Conservation (phyloP, 2,329 filamentous ascomycete genomes). For the Trichoderma koningiopsis region DNA sequence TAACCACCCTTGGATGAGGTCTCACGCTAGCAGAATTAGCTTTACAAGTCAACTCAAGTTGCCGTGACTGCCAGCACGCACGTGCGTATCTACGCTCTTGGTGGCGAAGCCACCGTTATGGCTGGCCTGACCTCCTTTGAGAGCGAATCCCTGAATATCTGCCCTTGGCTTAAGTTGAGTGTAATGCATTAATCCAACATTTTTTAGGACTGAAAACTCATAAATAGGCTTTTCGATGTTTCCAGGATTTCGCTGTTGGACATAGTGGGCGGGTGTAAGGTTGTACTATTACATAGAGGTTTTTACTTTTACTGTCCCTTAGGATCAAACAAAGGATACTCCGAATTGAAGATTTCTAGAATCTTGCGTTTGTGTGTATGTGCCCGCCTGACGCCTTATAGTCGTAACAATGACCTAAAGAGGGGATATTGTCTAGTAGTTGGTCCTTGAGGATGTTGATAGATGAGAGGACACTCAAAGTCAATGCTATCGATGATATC, state of each 20-base stretch:
- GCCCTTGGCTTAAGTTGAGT: constrained; percentile 38
- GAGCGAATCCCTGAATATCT: constrained; percentile 47
- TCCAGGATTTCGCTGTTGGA: constrained; percentile 58
- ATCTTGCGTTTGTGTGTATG: no score
- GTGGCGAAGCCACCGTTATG: constrained; percentile 43
- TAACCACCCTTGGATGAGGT: constrained; percentile 59
- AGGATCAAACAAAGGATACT: no score
- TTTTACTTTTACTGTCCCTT: no score
- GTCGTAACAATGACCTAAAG: no score
- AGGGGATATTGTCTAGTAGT: no score
- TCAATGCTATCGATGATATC: no score
- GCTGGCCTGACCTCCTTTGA: constrained; percentile 45
- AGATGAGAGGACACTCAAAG: no score
- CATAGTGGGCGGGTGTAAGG: constrained; percentile 66
- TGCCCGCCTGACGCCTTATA: no score
- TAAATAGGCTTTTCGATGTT: constrained; percentile 30
- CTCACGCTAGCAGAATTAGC: constrained; percentile 45
- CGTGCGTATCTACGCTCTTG: constrained; percentile 46
- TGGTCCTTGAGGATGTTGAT: no score
- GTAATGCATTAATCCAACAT: no score
- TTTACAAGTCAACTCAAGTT: not conserved
- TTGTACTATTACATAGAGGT: no score
- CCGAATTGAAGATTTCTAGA: no score
- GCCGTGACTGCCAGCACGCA: constrained; percentile 29
- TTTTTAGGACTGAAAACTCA: not conserved